Evolutionary conservation across 495 filamentous ascomycete genomes (phyloP).

Genomic region (Aspergillus indologenus): DNA sequence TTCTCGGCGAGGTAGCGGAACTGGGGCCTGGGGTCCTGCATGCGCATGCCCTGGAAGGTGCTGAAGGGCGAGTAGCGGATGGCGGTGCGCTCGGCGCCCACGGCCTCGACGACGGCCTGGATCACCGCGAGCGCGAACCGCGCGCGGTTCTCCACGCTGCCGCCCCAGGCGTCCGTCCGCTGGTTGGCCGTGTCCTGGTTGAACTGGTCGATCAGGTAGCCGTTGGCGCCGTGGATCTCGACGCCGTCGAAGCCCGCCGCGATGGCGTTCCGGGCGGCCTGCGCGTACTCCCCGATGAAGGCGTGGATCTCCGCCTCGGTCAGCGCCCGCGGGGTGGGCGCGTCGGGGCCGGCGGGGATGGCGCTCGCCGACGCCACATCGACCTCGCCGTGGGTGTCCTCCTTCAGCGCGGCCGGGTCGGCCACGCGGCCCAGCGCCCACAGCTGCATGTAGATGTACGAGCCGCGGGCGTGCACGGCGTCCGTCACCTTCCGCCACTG

Average conservation of each 20-base stretch:
- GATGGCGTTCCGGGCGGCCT: slow-evolving; percentile 61
- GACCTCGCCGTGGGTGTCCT: slow-evolving; percentile 20
- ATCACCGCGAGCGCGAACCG: slow-evolving; percentile 64
- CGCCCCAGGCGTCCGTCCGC: slow-evolving; percentile 65
- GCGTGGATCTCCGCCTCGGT: slow-evolving; percentile 55
- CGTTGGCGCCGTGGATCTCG: slow-evolving; percentile 72
- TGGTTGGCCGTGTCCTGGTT: slow-evolving; percentile 58
- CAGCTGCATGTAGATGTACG: slow-evolving; percentile 62
- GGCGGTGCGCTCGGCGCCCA: slow-evolving; percentile 60
- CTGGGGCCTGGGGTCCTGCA: slow-evolving; percentile 60
- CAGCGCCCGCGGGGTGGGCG: slow-evolving; percentile 45
- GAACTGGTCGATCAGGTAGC: slow-evolving; percentile 75
- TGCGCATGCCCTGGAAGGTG: slow-evolving; percentile 65
- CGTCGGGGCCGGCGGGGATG: slow-evolving; percentile 22
- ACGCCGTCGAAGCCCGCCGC: slow-evolving; percentile 73
- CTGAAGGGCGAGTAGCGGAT: slow-evolving; percentile 65
- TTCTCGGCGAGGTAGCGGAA: slow-evolving; percentile 56
- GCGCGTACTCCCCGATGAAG: slow-evolving; percentile 54
- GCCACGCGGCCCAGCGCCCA: slow-evolving; percentile 61
- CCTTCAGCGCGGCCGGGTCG: slow-evolving; percentile 31
- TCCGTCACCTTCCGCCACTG: slow-evolving; percentile 60
- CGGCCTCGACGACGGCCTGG: slow-evolving; percentile 57
- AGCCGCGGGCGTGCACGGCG: slow-evolving; percentile 60
- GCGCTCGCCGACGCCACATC: slow-evolving; percentile 38
- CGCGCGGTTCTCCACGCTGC: slow-evolving; percentile 65